Evolutionary conservation across 2,329 filamentous ascomycete genomes (phyloP).

Genomic region (Mariannaea elegans): DNA sequence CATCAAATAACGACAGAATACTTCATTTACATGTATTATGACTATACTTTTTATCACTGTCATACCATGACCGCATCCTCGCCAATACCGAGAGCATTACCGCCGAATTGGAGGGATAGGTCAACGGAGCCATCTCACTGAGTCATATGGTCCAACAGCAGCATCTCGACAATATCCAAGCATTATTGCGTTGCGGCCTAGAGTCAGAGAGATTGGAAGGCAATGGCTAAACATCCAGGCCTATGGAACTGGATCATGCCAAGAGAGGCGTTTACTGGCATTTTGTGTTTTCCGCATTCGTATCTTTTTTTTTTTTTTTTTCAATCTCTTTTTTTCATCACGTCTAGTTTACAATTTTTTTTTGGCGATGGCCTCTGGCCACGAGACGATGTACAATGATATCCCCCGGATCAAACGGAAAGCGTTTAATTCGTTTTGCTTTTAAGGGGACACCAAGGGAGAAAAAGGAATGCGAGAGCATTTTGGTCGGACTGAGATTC

Average conservation of each 20-base stretch:
- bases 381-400: conserved; percentile 30
- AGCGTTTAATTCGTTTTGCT: conserved; percentile 21
- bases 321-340: neutral
- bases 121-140: neutral
- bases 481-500: conserved; percentile 1
- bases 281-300: neutral
- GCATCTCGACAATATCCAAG: no score
- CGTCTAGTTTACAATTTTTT: conserved; percentile 7
- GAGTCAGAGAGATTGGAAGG: neutral
- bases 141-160: no score
- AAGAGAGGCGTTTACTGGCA: neutral
- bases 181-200: no score
- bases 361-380: neutral
- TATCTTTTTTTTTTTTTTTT: neutral
- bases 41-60: conserved; percentile 1
- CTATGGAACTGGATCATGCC: neutral
- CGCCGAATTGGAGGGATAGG: neutral
- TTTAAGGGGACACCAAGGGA: conserved; percentile 16
- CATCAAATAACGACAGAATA: conserved; percentile 4
- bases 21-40: conserved; percentile 18
- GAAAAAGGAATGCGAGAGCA: conserved; percentile 6
- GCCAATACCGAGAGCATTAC: neutral
- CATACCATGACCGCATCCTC: conserved; percentile 2
- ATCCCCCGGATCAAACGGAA: conserved; percentile 27
- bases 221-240: neutral